These are phyloP conservation scores for Protomyces lactucae-debilis DNA, from an alignment of 1,139 yeast genomes.

Conservation along the genomic window DNA sequence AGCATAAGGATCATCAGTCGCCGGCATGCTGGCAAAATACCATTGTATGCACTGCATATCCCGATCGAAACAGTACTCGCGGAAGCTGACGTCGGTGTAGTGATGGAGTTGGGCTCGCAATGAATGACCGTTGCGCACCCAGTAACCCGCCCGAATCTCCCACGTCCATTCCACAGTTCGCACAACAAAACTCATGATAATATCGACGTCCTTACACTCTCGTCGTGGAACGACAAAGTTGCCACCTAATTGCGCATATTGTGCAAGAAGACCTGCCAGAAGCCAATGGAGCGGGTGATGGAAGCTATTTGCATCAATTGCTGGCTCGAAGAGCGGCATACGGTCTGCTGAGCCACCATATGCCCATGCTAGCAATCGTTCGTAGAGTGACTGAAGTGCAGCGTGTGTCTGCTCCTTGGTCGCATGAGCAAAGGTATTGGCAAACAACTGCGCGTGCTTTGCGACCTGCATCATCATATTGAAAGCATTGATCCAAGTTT, in stretches of 20 bases:
- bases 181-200: slow-evolving; percentile 49
- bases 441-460: slow-evolving; percentile 41
- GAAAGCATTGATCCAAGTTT: slow-evolving; percentile 76
- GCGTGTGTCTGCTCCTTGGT: not conserved
- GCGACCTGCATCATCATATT: slow-evolving; percentile 56
- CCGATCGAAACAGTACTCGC: slow-evolving; percentile 51
- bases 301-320: slow-evolving; percentile 51
- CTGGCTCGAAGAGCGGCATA: slow-evolving; percentile 38
- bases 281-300: slow-evolving; percentile 78
- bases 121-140: slow-evolving; percentile 86
- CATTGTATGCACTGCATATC: slow-evolving; percentile 60
- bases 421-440: slow-evolving; percentile 37
- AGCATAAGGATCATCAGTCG: not conserved
- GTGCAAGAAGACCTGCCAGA: slow-evolving; percentile 36
- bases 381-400: not conserved
- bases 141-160: slow-evolving; percentile 72
- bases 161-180: slow-evolving; percentile 68
- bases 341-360: slow-evolving; percentile 32
- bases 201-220: not conserved
- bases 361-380: slow-evolving; percentile 3
- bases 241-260: not conserved
- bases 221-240: not conserved
- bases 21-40: not conserved
- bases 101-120: slow-evolving; percentile 73
- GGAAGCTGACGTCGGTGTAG: slow-evolving; percentile 71